Base-by-base conservation (phyloP, 768 basidiomycete genomes). In the Hypholoma fasciculare region DNA sequence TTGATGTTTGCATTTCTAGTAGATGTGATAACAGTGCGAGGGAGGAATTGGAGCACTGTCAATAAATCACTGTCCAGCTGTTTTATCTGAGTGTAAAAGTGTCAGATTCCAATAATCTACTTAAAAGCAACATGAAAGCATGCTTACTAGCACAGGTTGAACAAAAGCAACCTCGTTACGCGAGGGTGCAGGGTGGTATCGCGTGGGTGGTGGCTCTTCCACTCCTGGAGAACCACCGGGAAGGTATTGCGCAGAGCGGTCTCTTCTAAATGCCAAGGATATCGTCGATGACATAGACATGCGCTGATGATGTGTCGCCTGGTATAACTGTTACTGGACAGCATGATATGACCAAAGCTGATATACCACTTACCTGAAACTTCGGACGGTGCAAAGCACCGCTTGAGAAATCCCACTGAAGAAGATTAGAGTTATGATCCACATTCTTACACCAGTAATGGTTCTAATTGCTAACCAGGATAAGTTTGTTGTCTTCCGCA, bases 401-500 rank as follows among this genome's bases (percentile, higher is more conserved):
- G 62, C 90, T 91, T 4, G 90, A 94, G 68, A 96, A 97, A 71
- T 96, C 95, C 95, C 95, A 98, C 92, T 94, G 62, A 34, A 34
- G 30, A 34, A 7, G 9, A 9, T 34, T 34, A 7, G 7, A 9
- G 6, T 34, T 34, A 34, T 9, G 9, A 34, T 34, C 7, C 30
- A 34, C 9, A 34, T 34, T 9, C 30, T 34, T 34, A 34, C 30
- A 34, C 6, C 6, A 34, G 30, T 9, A 9, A 34, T 9, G 30
- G 30, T 6, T 7, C 30, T 34, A 9, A 34, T 34, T 34, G 30
- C 84, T 54, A 69, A 95, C 95, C 63, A 98, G 68, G 44, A 97
- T 90, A 4, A 99, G 67, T 69, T 96, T 96, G 69, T 96, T 97
- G 66, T 99, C 97, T 71, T 98, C 96, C 16, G 95, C 97, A 2